Percentiles rank a stretch among this genome's conserved stretches.
phyloP scores from a whole-genome alignment of 208 protist genomes.

The Leishmania gerbilli region DNA sequence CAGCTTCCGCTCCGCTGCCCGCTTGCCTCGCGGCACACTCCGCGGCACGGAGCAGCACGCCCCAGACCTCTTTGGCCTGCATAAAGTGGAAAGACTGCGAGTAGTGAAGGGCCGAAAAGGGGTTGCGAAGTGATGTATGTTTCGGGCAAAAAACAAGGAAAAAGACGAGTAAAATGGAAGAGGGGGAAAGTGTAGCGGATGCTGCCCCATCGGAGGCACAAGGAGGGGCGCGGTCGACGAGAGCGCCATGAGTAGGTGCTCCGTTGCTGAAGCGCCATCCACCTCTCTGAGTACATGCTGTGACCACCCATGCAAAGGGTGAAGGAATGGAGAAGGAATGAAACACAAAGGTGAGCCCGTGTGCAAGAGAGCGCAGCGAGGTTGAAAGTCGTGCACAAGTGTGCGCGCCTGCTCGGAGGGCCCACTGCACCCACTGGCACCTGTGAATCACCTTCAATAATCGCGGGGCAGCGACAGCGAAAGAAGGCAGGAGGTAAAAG shows the following conservation, averaged over 20 bases:
- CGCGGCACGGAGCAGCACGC: slow-evolving; percentile 46
- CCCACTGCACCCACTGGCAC: not conserved
- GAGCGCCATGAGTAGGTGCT: not conserved
- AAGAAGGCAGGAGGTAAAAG: not conserved
- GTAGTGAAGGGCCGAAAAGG: not conserved
- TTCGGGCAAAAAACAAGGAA: not conserved
- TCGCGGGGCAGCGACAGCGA: not conserved
- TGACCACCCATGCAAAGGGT: not conserved
- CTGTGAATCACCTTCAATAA: not conserved
- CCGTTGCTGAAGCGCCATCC: not conserved
- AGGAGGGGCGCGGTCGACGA: not conserved
- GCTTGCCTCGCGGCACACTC: slow-evolving; percentile 27
- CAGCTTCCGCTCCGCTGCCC: slow-evolving; percentile 12
- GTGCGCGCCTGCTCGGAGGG: not conserved
- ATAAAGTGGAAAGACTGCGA: slow-evolving; percentile 17
- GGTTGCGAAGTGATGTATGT: not conserved
- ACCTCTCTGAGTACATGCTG: not conserved
- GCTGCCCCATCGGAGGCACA: not conserved
- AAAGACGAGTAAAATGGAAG: not conserved
- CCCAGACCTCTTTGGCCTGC: slow-evolving; percentile 62
- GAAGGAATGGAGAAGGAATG: not conserved
- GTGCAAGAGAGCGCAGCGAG: not conserved
- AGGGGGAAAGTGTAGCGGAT: not conserved
- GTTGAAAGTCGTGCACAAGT: not conserved
- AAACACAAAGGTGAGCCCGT: not conserved